Evolutionary conservation across 257 asterid genomes (phyloP).

Genomic region (Datura wrightii): DNA sequence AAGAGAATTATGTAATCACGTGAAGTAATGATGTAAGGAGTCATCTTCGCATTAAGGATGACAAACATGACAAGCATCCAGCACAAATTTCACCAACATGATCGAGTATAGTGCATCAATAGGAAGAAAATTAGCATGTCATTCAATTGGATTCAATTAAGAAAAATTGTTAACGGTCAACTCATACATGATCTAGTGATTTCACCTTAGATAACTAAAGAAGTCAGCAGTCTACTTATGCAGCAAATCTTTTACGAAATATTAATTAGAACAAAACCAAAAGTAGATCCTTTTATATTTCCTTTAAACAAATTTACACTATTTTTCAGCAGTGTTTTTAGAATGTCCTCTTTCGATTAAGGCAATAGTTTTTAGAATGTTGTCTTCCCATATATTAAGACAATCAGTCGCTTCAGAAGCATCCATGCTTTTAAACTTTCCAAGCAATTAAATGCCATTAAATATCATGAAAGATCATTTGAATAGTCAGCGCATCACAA

Average conservation of each 20-base stretch:
- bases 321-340: not conserved
- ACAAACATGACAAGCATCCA: not conserved
- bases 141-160: constrained; percentile 13
- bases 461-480: not conserved
- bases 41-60: not conserved
- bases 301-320: not conserved
- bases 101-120: not conserved
- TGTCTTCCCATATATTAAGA: not conserved
- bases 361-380: not conserved
- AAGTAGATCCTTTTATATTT: not conserved
- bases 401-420: constrained; percentile 4
- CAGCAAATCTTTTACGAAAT: not conserved
- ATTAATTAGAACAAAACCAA: not conserved
- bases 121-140: not conserved
- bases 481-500: not conserved
- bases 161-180: not conserved
- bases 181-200: not conserved
- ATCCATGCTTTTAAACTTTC: not conserved
- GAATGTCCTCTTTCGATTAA: not conserved
- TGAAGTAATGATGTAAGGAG: not conserved
- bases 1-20: not conserved
- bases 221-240: not conserved
- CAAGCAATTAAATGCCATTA: not conserved
- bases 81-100: not conserved
- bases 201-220: not conserved